Conservation (phyloP, 108 stramenopile genomes). For the Chaetoceros muelleri region DNA sequence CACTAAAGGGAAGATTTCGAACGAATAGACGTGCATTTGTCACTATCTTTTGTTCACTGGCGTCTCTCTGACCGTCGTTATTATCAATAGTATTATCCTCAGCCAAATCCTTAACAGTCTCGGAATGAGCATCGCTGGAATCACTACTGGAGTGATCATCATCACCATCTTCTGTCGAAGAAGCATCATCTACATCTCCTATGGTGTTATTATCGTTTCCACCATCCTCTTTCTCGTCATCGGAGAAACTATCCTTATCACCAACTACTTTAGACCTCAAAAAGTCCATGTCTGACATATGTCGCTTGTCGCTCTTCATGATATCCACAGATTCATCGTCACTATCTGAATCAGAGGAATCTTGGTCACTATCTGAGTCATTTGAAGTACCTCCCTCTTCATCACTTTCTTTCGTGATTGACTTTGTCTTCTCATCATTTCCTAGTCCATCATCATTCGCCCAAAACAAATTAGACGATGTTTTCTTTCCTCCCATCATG, state of each 20-base stretch:
- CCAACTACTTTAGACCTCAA: slow-evolving; percentile 62
- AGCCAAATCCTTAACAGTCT: neutral
- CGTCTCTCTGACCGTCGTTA: neutral
- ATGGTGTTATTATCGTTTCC: slow-evolving; percentile 4
- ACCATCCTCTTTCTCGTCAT: slow-evolving; percentile 17
- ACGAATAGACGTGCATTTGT: slow-evolving; percentile 75
- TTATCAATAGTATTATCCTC: slow-evolving; percentile 1
- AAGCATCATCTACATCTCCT: slow-evolving; percentile 10
- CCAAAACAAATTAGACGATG: slow-evolving; percentile 63
- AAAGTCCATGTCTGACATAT: slow-evolving; percentile 65
- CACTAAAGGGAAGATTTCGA: slow-evolving; percentile 86
- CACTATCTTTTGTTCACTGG: slow-evolving; percentile 3
- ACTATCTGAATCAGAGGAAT: slow-evolving; percentile 19
- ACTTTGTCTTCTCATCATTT: slow-evolving; percentile 7
- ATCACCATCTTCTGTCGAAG: slow-evolving; percentile 6
- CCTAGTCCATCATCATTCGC: slow-evolving; percentile 59
- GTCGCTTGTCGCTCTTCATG: slow-evolving; percentile 6
- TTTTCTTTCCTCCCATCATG: slow-evolving; percentile 20
- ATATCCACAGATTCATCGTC: slow-evolving; percentile 21
- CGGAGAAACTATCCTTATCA: slow-evolving; percentile 23
- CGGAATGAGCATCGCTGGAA: neutral
- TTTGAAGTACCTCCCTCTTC: neutral
- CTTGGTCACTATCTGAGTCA: slow-evolving; percentile 15
- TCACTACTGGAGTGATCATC: neutral
- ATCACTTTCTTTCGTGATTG: neutral